Base-by-base conservation (phyloP, 1,284 basidiomycete genomes). In the Trichosporon coremiiforme region DNA sequence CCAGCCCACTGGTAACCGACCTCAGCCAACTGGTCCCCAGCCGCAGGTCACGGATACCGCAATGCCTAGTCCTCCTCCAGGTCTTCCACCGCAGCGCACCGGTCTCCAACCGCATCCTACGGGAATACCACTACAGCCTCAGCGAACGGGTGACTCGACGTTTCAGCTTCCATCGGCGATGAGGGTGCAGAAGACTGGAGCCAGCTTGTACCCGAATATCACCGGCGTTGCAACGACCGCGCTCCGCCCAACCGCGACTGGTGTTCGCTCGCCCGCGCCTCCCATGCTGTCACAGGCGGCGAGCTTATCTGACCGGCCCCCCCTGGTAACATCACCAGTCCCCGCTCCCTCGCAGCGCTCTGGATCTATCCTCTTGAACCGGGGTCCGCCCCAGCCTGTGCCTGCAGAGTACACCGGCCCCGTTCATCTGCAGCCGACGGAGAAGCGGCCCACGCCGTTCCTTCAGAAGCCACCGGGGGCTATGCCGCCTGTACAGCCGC, bases 151-250 rank as follows among this genome's bases (percentile, higher is more conserved):
- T 12, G 50, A 5, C 50, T 53, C 50, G 15, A 25, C 15, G 7
- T 20, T 53, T 20, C 50, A 53, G 20, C 50, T 62, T 3, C 57
- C 57, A 6, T 62, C 57, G 57, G 57, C 57, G 31, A 31, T 33
- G 31, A 33, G 17, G 57, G 15, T 4, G 17, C 57, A 62, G 31
- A 33, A 17, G 17, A 33, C 29, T 6, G 15, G 17, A 4, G n/a
- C 33, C 17, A 33, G 10, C 29, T 8, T 62, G 17, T 31, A 10
- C 33, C 29, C 31, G 31, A 31, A 35, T 6, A 4, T 31, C 29
- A 35, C 57, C 3, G 57, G 57, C 17, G 8, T 10, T 5, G 2
- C 55, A 7, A 22, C 7, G 29, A 31, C 55, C 13, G 29, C 55
- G 47, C 47, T 50, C n/a, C 47, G 47, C 47, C 47, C 12, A 12